Percentiles rank a stretch among this genome's conserved stretches.
Conservation (phyloP, 2,329 filamentous ascomycete species). For the Dendrostoma leiphaemia region DNA sequence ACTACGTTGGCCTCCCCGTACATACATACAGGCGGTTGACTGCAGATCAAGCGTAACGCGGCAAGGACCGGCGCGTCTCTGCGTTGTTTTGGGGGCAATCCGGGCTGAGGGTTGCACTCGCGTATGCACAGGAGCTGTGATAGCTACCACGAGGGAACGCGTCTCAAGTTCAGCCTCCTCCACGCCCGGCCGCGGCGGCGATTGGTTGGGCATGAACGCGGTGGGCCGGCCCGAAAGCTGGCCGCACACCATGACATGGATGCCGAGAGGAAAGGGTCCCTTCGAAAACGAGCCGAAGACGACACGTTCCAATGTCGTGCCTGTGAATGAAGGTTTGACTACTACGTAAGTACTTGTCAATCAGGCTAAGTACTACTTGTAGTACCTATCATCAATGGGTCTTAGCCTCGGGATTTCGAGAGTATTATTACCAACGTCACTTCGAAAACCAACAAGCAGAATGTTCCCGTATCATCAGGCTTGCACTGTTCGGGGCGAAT, state of each 20-base stretch:
- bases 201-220: conserved; percentile 4
- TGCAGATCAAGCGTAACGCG: not conserved
- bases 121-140: not conserved
- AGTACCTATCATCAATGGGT: too few relatives aligned
- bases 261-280: not conserved
- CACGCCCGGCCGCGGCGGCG: not conserved
- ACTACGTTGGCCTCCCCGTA: not conserved
- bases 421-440: too few relatives aligned
- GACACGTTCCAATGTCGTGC: not conserved
- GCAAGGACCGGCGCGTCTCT: not conserved
- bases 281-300: too few relatives aligned
- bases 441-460: too few relatives aligned
- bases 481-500: too few relatives aligned
- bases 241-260: not conserved
- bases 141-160: not conserved
- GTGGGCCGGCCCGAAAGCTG: conserved; percentile 6
- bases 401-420: too few relatives aligned
- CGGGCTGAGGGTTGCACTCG: not conserved
- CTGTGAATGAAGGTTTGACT: too few relatives aligned
- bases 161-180: conserved; percentile 17
- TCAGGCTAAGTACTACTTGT: too few relatives aligned
- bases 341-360: too few relatives aligned
- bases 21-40: too few relatives aligned
- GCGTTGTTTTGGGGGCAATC: too few relatives aligned
- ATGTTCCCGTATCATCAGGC: too few relatives aligned